phyloP scores from a whole-genome alignment of 257 asterid genomes.

The Capsicum baccatum region DNA sequence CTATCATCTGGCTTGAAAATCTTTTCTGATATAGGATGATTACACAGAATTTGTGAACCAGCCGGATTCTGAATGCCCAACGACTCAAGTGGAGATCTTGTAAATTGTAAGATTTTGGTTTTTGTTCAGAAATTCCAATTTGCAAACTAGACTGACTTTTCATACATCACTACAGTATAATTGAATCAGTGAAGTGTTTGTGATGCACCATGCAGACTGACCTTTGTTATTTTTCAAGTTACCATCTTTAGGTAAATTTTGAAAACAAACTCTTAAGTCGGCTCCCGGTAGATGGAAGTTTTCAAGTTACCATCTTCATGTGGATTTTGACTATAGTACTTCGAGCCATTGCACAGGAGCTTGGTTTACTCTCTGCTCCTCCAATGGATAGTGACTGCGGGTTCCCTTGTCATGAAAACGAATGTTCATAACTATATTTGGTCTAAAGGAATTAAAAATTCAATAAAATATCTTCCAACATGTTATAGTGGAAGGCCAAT shows the following conservation, averaged over 20 bases:
- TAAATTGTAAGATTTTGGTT: not conserved
- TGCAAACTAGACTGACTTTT: not conserved
- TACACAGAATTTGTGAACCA: slow-evolving; percentile 1
- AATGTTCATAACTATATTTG: not conserved
- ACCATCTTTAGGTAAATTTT: not conserved
- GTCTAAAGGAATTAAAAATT: not conserved
- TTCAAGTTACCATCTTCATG: too few species aligned
- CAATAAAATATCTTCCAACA: not conserved
- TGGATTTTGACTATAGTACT: not conserved
- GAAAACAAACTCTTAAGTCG: too few species aligned
- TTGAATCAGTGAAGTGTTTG: not conserved
- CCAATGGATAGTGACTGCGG: too few species aligned
- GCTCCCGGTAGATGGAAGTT: too few species aligned
- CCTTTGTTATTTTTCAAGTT: not conserved
- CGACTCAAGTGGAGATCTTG: not conserved
- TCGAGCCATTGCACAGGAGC: too few species aligned
- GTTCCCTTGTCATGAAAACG: too few species aligned
- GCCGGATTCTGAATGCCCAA: slow-evolving; percentile 14
- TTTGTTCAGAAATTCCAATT: not conserved
- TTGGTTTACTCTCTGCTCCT: too few species aligned
- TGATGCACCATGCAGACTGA: not conserved
- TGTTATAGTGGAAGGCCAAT: not conserved
- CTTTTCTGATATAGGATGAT: slow-evolving; percentile 21
- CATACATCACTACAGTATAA: not conserved
- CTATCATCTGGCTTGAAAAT: not conserved